These are phyloP conservation scores for Mortierella sp. DNA, from an alignment of 371 early-diverging fungal species.

Conservation along the genomic window DNA sequence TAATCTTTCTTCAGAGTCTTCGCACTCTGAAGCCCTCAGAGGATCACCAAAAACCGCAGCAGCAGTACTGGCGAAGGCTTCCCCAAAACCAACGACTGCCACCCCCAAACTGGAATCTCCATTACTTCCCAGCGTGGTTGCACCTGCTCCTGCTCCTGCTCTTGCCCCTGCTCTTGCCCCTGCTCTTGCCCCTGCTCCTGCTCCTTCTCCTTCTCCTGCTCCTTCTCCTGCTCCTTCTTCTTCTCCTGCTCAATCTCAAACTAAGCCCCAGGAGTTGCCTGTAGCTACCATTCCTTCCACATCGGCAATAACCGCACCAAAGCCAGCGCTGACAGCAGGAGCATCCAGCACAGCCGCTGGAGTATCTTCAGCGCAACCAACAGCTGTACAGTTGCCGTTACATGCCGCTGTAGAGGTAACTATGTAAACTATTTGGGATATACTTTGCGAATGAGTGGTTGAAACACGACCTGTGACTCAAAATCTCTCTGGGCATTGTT, in stretches of 20 bases:
- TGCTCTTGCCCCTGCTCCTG: too few relatives aligned
- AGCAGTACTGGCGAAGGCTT: constrained; percentile 20
- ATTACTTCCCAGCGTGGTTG: constrained; percentile 2
- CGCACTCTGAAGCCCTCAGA: constrained; percentile 11
- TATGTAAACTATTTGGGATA: not conserved
- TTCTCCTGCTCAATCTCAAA: not conserved
- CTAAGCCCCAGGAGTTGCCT: not conserved
- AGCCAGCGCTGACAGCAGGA: constrained; percentile 19
- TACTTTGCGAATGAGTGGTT: not conserved
- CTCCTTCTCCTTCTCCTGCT: too few relatives aligned
- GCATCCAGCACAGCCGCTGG: not conserved
- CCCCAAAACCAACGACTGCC: constrained; percentile 19
- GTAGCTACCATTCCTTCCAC: not conserved
- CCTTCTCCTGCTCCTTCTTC: not conserved
- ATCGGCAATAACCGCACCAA: not conserved
- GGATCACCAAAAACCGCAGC: constrained; percentile 23
- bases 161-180: not conserved
- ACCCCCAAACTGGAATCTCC: constrained; percentile 27
- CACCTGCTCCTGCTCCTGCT: not conserved
- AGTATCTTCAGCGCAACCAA: constrained; percentile 3
- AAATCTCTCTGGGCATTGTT: not conserved
- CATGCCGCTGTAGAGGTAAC: not conserved
- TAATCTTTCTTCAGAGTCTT: constrained; percentile 32
- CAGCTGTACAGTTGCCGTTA: not conserved
- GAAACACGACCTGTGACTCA: not conserved